Percentiles rank a stretch among this genome's conserved stretches.
Conservation (phyloP, 2,329 filamentous ascomycete species). For the Cytospora leucostoma region DNA sequence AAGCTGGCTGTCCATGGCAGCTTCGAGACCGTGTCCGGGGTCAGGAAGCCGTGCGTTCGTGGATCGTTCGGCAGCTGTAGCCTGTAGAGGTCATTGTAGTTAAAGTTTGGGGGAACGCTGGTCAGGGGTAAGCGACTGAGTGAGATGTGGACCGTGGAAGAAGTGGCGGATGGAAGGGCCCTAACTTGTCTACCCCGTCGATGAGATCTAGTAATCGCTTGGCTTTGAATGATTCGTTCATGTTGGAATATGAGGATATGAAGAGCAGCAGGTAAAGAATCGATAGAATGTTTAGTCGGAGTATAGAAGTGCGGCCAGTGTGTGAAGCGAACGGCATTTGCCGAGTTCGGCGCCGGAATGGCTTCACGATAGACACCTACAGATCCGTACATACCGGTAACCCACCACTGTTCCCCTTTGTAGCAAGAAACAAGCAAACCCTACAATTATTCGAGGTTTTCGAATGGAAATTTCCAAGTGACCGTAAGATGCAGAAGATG, state of each 20-base stretch:
- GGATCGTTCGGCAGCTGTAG: conserved; percentile 34
- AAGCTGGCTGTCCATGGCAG: conserved; percentile 44
- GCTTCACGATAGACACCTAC: background rate
- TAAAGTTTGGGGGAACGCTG: conserved; percentile 35
- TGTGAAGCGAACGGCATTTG: background rate
- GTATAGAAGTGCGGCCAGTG: background rate
- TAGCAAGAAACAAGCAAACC: too few relatives aligned
- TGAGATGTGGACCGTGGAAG: background rate
- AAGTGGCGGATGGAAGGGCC: too few relatives aligned
- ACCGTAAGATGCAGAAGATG: too few relatives aligned
- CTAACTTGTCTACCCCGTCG: conserved; percentile 18
- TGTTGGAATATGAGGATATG: background rate
- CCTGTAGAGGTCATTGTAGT: conserved; percentile 31
- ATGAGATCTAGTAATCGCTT: conserved; percentile 12
- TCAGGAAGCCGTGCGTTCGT: conserved; percentile 35
- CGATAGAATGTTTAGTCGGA: background rate
- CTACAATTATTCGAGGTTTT: too few relatives aligned
- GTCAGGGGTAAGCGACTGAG: background rate
- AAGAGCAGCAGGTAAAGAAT: background rate
- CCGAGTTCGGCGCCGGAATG: background rate
- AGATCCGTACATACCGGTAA: too few relatives aligned
- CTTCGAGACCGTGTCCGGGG: conserved; percentile 30
- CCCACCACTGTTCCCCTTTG: too few relatives aligned
- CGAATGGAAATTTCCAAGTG: too few relatives aligned
- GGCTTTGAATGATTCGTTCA: background rate